Evolutionary conservation across 2,329 filamentous ascomycete genomes (phyloP).

Genomic region (Colletotrichum godetiae): DNA sequence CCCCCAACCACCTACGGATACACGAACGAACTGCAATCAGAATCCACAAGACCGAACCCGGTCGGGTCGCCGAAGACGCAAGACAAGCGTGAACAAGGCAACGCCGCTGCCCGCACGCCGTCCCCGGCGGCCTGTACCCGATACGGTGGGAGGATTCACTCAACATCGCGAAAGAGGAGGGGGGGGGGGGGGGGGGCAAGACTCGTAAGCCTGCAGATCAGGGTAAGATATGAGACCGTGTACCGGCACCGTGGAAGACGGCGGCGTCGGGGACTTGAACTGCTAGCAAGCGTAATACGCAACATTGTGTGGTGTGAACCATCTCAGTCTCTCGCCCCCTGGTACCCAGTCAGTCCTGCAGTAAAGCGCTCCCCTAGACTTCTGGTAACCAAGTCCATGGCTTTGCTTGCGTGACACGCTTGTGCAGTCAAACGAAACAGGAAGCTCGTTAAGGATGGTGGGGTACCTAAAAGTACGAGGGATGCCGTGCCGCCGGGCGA

Average conservation of each 20-base stretch:
- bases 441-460: slow-evolving; percentile 25
- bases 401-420: slow-evolving; percentile 15
- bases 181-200: slow-evolving; percentile 14
- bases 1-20: slow-evolving; percentile 7
- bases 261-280: slow-evolving; percentile 5
- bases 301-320: neutral
- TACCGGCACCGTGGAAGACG: neutral
- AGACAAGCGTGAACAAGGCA: neutral
- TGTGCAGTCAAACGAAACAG: slow-evolving; percentile 31
- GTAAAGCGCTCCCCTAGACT: too few relatives aligned
- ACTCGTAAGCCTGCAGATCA: slow-evolving; percentile 34
- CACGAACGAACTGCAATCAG: neutral
- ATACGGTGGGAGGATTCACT: slow-evolving; percentile 18
- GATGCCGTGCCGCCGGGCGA: neutral
- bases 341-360: neutral
- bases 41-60: neutral
- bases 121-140: slow-evolving; percentile 22
- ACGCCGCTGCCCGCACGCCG: neutral
- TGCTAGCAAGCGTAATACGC: neutral
- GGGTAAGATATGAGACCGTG: slow-evolving; percentile 27
- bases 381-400: neutral
- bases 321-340: neutral
- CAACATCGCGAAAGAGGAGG: slow-evolving; percentile 14
- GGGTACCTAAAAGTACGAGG: neutral
- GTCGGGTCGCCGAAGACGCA: slow-evolving; percentile 19